phyloP scores from a whole-genome alignment of 2,329 filamentous ascomycete species.

The Hymenotorrendiella dingleyae region DNA sequence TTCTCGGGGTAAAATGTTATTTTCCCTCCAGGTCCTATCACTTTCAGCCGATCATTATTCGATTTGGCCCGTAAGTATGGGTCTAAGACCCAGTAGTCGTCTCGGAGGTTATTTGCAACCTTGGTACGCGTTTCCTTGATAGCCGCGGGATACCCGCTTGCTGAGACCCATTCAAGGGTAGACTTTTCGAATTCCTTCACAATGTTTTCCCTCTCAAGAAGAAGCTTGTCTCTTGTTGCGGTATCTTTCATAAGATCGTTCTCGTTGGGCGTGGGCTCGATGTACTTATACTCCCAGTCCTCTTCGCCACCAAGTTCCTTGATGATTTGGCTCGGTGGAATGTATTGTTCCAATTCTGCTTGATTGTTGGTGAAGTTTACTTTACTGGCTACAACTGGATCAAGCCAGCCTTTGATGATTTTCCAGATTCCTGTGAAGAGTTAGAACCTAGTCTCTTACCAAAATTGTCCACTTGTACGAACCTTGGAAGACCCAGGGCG shows the following conservation, averaged over 20 bases:
- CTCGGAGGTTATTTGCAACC: constrained; percentile 57
- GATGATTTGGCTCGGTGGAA: constrained; percentile 64
- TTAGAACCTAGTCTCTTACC: constrained; percentile 9
- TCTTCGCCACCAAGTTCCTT: constrained; percentile 84
- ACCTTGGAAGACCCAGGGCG: constrained; percentile 96
- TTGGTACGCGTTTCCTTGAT: constrained; percentile 52
- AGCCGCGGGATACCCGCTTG: constrained; percentile 35
- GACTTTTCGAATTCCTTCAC: constrained; percentile 67
- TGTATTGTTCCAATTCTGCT: constrained; percentile 72
- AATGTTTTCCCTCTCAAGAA: constrained; percentile 57
- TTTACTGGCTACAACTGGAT: constrained; percentile 91
- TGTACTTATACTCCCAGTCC: constrained; percentile 75
- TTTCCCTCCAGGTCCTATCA: constrained; percentile 61
- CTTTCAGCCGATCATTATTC: constrained; percentile 76
- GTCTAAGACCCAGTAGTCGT: constrained; percentile 85
- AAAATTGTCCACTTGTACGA: constrained; percentile 27
- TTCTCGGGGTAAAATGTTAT: constrained; percentile 61
- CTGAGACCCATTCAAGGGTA: constrained; percentile 68
- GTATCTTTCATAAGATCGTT: constrained; percentile 68
- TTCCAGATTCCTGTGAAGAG: constrained; percentile 72
- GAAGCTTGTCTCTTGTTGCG: constrained; percentile 55
- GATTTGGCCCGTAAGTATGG: constrained; percentile 77
- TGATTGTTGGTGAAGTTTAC: constrained; percentile 85
- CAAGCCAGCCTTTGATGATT: constrained; percentile 92
- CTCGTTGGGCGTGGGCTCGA: constrained; percentile 70